Evolutionary conservation across 176 grass and related monocot species (phyloP).

Genomic region (Carex scoparia): DNA sequence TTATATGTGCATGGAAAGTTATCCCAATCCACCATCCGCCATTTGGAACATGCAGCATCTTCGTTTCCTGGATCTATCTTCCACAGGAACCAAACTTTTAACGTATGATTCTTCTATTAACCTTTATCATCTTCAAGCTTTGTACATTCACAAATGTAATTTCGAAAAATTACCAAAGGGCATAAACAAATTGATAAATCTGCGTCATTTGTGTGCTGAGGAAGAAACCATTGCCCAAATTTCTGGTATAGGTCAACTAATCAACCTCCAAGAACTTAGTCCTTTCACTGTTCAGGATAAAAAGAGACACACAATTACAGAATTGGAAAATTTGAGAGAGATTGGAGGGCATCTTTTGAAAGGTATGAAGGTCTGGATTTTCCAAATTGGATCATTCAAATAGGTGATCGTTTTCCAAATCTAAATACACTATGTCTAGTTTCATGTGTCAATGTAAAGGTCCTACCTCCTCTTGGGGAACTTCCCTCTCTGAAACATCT

Average conservation of each 20-base stretch:
- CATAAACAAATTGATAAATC: slow-evolving; percentile 15
- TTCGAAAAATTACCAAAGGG: slow-evolving; percentile 10
- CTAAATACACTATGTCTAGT: not conserved
- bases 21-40: not conserved
- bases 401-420: not conserved
- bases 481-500: no score
- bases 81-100: slow-evolving; percentile 22
- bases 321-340: slow-evolving; percentile 37
- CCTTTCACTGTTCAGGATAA: no score
- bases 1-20: slow-evolving; percentile 20
- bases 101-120: slow-evolving; percentile 19
- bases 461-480: slow-evolving; percentile 15
- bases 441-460: not conserved
- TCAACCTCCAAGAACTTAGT: slow-evolving; percentile 30
- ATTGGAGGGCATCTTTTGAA: no score
- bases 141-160: slow-evolving; percentile 26
- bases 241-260: slow-evolving; percentile 17
- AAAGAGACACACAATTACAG: slow-evolving; percentile 18
- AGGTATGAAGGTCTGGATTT: no score
- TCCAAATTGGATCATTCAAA: slow-evolving; percentile 20
- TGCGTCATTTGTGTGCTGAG: slow-evolving; percentile 23
- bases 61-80: slow-evolving; percentile 39
- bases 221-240: not conserved
- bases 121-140: slow-evolving; percentile 42
- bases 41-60: slow-evolving; percentile 38